Evolutionary conservation across 2,329 filamentous ascomycete genomes (phyloP).

Genomic region (Penicillium sclerotiorum): DNA sequence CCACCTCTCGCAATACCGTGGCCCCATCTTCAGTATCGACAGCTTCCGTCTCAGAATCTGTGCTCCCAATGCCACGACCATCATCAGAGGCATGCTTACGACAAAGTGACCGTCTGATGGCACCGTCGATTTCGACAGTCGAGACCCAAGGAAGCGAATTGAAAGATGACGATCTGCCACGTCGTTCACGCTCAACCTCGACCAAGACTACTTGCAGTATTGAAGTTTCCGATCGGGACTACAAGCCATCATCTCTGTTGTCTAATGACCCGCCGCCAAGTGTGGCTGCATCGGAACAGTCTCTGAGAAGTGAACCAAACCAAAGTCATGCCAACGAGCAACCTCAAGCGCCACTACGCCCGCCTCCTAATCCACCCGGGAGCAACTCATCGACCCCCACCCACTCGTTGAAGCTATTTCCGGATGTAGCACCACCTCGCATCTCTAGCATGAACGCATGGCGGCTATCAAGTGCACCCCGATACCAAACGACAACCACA

Average conservation of each 20-base stretch:
- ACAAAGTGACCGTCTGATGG: slow-evolving; percentile 1
- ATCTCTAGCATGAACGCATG: slow-evolving; percentile 31
- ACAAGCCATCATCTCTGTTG: background rate
- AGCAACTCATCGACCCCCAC: slow-evolving; percentile 19
- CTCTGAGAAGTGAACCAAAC: slow-evolving; percentile 6
- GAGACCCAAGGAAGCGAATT: slow-evolving; percentile 11
- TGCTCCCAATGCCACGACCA: slow-evolving; percentile 6
- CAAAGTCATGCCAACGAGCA: background rate
- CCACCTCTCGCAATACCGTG: slow-evolving; percentile 1
- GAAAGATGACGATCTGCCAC: slow-evolving; percentile 10
- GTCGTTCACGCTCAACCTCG: slow-evolving; percentile 12
- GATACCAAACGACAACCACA: slow-evolving; percentile 16
- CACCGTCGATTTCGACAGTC: slow-evolving; percentile 11
- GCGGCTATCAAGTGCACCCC: slow-evolving; percentile 25
- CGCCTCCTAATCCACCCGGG: slow-evolving; percentile 13
- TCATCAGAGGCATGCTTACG: slow-evolving; percentile 3
- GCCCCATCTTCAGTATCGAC: slow-evolving; percentile 5
- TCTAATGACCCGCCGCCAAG: background rate
- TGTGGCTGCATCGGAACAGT: slow-evolving; percentile 1
- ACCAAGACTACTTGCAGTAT: background rate
- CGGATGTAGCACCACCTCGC: slow-evolving; percentile 35
- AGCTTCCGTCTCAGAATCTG: slow-evolving; percentile 8
- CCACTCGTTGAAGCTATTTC: slow-evolving; percentile 36
- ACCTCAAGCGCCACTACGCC: slow-evolving; percentile 4
- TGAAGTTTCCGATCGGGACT: too few species aligned